Evolutionary conservation across 495 filamentous ascomycete genomes (phyloP).

Genomic region (Lindgomyces ingoldianus): DNA sequence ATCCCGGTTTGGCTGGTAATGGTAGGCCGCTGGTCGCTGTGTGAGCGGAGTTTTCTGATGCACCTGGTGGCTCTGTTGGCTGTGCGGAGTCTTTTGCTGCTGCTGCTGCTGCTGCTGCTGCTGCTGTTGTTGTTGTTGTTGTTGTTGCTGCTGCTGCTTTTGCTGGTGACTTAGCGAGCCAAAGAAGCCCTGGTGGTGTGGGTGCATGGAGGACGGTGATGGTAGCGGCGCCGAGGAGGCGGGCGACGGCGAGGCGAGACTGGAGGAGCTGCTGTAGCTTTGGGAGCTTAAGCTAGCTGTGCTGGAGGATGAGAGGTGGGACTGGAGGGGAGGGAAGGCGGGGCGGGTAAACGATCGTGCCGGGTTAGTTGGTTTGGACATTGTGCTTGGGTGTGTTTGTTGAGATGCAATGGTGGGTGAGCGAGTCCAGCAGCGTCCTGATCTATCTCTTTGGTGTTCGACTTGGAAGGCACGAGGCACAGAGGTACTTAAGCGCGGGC

Average conservation of each 20-base stretch:
- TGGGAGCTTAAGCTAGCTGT: conserved; percentile 38
- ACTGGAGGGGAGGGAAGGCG: conserved; percentile 24
- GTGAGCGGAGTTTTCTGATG: too few species aligned
- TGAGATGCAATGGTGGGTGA: neutral
- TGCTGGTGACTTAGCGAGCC: conserved; percentile 27
- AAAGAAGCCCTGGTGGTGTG: conserved; percentile 36
- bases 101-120: conserved; percentile 21
- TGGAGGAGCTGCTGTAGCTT: conserved; percentile 41
- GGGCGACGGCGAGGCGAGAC: conserved; percentile 30
- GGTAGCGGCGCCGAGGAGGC: conserved; percentile 43
- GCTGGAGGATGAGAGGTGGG: conserved; percentile 5
- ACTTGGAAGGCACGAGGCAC: too few species aligned
- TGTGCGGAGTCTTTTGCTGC: conserved; percentile 15
- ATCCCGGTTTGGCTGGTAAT: conserved; percentile 25
- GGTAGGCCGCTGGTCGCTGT: neutral
- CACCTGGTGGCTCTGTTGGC: conserved; percentile 9
- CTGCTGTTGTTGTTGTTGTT: conserved; percentile 21
- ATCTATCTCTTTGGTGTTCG: too few species aligned
- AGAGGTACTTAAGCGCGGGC: too few species aligned
- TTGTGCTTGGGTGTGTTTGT: conserved; percentile 13
- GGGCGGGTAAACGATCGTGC: conserved; percentile 22
- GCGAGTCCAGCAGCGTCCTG: too few species aligned
- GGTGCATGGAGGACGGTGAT: conserved; percentile 38
- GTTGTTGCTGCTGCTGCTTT: conserved; percentile 23
- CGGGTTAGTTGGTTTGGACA: conserved; percentile 16